Percentiles rank a stretch among this genome's conserved stretches.
Conservation (phyloP, 1,284 basidiomycete species). For the Ganoderma sinense region DNA sequence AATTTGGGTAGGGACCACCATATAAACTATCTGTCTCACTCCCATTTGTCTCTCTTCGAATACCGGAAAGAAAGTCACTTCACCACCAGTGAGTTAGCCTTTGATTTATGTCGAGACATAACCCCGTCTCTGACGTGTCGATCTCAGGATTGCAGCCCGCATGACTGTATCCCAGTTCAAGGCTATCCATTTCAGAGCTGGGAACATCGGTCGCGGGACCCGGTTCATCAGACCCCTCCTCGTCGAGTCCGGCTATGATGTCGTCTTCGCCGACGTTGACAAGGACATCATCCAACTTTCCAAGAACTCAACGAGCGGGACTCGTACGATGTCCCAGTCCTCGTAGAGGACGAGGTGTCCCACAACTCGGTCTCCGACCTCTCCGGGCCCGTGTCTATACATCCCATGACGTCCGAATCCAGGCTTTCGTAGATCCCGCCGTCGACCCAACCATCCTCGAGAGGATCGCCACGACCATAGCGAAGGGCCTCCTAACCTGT, state of each 20-base stretch:
- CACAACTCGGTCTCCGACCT: constrained; percentile 38
- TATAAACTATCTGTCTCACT: neutral
- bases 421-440: constrained; percentile 38
- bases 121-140: neutral
- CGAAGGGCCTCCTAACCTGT: constrained; percentile 37
- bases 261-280: constrained; percentile 43
- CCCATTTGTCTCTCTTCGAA: neutral
- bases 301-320: constrained; percentile 35
- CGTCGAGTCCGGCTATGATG: constrained; percentile 47
- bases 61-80: neutral
- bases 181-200: constrained; percentile 46
- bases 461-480: constrained; percentile 39
- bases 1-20: neutral
- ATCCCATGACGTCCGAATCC: constrained; percentile 38
- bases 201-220: constrained; percentile 53
- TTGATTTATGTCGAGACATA: neutral
- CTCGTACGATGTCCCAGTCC: constrained; percentile 39
- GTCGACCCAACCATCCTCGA: constrained; percentile 38
- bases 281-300: constrained; percentile 36
- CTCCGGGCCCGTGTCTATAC: constrained; percentile 42
- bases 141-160: too few relatives aligned
- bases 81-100: neutral
- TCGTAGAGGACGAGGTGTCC: constrained; percentile 32
- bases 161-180: constrained; percentile 15
- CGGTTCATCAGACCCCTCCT: constrained; percentile 51